Percentiles rank a stretch among this genome's conserved stretches.
phyloP scores from a whole-genome alignment of 139 green algal species.

The Choricystis sp. region DNA sequence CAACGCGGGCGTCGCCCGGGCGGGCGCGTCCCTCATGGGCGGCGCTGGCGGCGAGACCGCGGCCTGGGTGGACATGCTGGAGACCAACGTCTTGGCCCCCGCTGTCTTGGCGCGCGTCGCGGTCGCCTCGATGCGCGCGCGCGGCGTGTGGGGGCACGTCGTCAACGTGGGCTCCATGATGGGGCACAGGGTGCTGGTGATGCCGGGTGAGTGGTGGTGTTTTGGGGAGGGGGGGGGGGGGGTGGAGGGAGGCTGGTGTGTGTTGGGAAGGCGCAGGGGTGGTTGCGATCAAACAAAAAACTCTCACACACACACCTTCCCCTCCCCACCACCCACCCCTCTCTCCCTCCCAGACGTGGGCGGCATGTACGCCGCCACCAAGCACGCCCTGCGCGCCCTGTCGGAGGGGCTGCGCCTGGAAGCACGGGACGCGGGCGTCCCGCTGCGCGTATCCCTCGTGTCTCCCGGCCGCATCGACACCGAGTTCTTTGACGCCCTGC shows the following conservation, averaged over 20 bases:
- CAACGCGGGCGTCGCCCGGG: conserved; percentile 24
- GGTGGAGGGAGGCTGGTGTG: too few relatives aligned
- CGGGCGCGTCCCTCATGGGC: conserved; percentile 48
- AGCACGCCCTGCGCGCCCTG: conserved; percentile 28
- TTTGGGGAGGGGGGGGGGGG: too few relatives aligned
- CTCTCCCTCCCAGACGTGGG: neutral
- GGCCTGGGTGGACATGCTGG: conserved; percentile 33
- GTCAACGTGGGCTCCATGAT: conserved; percentile 53
- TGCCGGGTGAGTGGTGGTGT: conserved; percentile 1
- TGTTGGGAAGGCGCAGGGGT: too few relatives aligned
- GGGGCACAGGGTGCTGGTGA: conserved; percentile 42
- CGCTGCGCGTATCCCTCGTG: conserved; percentile 44
- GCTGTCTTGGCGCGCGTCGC: conserved; percentile 49
- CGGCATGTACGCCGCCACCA: conserved; percentile 33
- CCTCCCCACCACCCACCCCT: too few relatives aligned
- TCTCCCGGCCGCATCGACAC: conserved; percentile 52
- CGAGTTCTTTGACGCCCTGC: conserved; percentile 25
- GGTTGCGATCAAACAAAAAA: too few relatives aligned
- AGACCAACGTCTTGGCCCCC: conserved; percentile 59
- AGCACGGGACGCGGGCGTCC: conserved; percentile 22
- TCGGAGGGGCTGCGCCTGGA: conserved; percentile 47
- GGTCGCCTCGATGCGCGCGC: conserved; percentile 53
- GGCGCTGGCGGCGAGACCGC: conserved; percentile 39
- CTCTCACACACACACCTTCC: too few relatives aligned
- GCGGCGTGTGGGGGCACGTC: conserved; percentile 45